A percentile compares a stretch with the other conserved stretches of the same genome.
Evolutionary conservation across 805 yeast species (phyloP).

Genomic region (Dipodascopsis uninucleata): DNA sequence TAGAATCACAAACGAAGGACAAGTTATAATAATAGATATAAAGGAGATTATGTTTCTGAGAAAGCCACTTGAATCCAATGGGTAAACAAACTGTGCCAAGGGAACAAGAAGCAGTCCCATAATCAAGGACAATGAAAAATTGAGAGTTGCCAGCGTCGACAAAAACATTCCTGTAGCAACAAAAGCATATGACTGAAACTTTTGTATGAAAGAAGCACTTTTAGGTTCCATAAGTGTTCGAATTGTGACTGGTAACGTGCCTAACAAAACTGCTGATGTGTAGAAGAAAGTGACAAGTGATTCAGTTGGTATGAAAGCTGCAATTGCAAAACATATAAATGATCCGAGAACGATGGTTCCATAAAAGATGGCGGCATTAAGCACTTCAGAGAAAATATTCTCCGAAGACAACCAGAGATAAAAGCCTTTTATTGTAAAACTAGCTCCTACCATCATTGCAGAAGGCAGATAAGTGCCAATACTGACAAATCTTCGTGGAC

Average conservation of each 20-base stretch:
- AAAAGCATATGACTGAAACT: slow-evolving; percentile 13
- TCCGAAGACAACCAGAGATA: slow-evolving; percentile 20
- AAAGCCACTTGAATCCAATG: background rate
- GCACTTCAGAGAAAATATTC: slow-evolving; percentile 32
- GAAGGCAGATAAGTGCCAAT: slow-evolving; percentile 91
- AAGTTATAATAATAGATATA: slow-evolving; percentile 35
- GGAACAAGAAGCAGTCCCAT: slow-evolving; percentile 75
- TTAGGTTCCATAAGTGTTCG: slow-evolving; percentile 1
- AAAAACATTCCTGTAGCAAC: slow-evolving; percentile 55
- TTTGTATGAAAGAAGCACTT: slow-evolving; percentile 11
- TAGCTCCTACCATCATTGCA: slow-evolving; percentile 65
- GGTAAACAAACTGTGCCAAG: slow-evolving; percentile 52
- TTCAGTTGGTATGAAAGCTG: background rate
- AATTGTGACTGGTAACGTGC: slow-evolving; percentile 16
- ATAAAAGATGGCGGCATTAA: slow-evolving; percentile 36
- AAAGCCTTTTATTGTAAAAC: slow-evolving; percentile 69
- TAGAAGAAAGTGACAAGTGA: background rate
- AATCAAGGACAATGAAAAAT: slow-evolving; percentile 74
- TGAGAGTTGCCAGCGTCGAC: slow-evolving; percentile 71
- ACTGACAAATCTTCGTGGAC: slow-evolving; percentile 79
- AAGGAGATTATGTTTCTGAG: slow-evolving; percentile 26
- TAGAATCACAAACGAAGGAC: slow-evolving; percentile 46
- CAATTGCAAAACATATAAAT: slow-evolving; percentile 1
- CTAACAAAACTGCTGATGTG: background rate
- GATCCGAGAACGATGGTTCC: slow-evolving; percentile 32